Percentiles rank a stretch among this genome's conserved stretches.
Evolutionary conservation across 1,284 basidiomycete species (phyloP).

Genomic region (Cronartium quercuum): DNA sequence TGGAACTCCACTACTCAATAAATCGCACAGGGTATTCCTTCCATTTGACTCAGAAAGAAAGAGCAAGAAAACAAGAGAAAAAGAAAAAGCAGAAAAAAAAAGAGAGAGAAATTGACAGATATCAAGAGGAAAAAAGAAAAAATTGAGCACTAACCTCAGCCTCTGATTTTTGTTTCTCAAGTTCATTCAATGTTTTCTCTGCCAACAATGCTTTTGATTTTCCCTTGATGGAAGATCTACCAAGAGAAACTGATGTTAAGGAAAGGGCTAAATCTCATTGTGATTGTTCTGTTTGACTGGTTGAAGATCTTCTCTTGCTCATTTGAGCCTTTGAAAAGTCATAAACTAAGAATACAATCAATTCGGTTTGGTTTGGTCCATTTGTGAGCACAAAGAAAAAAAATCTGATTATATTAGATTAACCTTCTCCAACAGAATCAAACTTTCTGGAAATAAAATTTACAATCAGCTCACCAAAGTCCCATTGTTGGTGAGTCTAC

Average conservation of each 20-base stretch:
- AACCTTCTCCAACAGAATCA: conserved; percentile 32
- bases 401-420: neutral
- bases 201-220: neutral
- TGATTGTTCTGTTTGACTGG: neutral
- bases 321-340: neutral
- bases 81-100: no score
- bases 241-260: neutral
- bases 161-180: neutral
- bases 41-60: no score
- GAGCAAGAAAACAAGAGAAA: no score
- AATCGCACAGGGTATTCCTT: no score
- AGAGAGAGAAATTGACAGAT: no score
- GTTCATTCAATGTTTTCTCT: neutral
- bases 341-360: neutral
- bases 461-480: neutral
- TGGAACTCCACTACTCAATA: no score
- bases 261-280: neutral
- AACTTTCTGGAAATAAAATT: conserved; percentile 22
- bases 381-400: neutral
- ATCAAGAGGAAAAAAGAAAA: neutral
- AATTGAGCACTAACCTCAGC: neutral
- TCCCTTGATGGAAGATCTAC: neutral
- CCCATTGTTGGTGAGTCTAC: conserved; percentile 40
- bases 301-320: neutral
- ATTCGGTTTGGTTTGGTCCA: no score